Evolutionary conservation across 352 stramenopile genomes (phyloP), one percentile per base, ranked within the genome.

Genomic region (Globisporangium middletonii): DNA sequence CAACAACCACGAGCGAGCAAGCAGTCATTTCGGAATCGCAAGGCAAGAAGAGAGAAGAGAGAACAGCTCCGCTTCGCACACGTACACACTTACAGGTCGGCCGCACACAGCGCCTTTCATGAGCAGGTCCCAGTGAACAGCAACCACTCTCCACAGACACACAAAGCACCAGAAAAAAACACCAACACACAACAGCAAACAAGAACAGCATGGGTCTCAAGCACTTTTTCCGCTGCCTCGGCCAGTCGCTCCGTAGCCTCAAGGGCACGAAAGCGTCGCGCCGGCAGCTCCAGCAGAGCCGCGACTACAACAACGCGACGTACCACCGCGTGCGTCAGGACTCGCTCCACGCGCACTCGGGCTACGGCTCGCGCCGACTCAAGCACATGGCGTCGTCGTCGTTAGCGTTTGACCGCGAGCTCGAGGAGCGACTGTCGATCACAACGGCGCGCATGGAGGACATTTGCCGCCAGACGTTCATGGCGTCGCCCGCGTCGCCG

Each of bases 401-500:
- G 30, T 52, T 52, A 9, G 57, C 50, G 19, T 63, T 63, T 23
- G 57, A 63, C 50, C 57, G 57, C 41, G 48, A 63, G 43, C 43
- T 63, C 15, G 57, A 63, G 12, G 57, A 57, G 57, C 57, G 57
- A 3, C 15, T 63, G n/a, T 63, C 57, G 42, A 4, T 63, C 42
- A 63, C 57, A 30, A 57, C 57, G 15, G 57, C 57, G 33, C 57
- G 57, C n/a, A 63, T 63, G 28, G 57, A 63, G 27, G 57, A 63
- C 50, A 56, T 63, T 13, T 50, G 50, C 12, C 57, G 57, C 42
- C 57, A 63, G 42, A 63, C 57, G 50, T 63, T 63, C 42, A 19
- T 63, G 6, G 57, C 42, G 12, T 53, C 57, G n/a, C 57, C 57
- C 3, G 38, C 50, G 23, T 63, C 57, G 5, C 57, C 57, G 11